Base-by-base conservation (phyloP, 2,329 filamentous ascomycete genomes). In the Diplodia corticola region DNA sequence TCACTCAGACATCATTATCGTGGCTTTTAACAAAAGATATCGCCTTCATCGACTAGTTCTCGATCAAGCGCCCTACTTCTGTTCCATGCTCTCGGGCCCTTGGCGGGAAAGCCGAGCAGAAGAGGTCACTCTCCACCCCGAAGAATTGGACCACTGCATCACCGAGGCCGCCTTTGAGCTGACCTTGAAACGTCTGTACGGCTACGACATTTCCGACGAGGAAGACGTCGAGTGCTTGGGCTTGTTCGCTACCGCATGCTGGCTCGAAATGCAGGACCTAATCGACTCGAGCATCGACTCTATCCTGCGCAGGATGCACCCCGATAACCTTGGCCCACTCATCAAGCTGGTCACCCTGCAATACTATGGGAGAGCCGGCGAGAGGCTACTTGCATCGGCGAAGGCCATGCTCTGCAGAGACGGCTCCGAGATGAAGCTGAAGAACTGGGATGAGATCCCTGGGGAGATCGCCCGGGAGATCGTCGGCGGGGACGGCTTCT, bases 401-500 rank as follows among this genome's bases (percentile, higher is more conserved):
- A 86, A 86, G 70, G 82, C 84, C 5, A 86, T 86, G 83, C 76
- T 86, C 9, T 85, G 83, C 70, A 77, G 84, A 65, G 83, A 85
- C 71, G 84, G 84, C 5, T 85, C 83, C 82, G 80, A 82, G 67
- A 86, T 86, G 84, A 79, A 82, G 6, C 69, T 82, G 17, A 78
- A 77, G 68, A 80, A 81, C 67, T 87, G 85, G 85, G 84, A 86
- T 68, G 82, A 81, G 20, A 85, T 87, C 63, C 84, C 84, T 4
- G 83, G 83, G 5, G 85, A 87, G 68, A 81, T 86, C 64, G 79
- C 85, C 50, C 80, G 84, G n/a, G 85, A 87, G 68, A 83, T 87
- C 17, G 81, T 87, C 35, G 85, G 84, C 9, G 84, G 83, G 10
- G 85, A 87, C 71, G 84, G 85, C 33, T 87, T 87, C 73, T 87